Evolutionary conservation across 192 early-diverging fungal species (phyloP).

Genomic region (Glomus cerebriforme): DNA sequence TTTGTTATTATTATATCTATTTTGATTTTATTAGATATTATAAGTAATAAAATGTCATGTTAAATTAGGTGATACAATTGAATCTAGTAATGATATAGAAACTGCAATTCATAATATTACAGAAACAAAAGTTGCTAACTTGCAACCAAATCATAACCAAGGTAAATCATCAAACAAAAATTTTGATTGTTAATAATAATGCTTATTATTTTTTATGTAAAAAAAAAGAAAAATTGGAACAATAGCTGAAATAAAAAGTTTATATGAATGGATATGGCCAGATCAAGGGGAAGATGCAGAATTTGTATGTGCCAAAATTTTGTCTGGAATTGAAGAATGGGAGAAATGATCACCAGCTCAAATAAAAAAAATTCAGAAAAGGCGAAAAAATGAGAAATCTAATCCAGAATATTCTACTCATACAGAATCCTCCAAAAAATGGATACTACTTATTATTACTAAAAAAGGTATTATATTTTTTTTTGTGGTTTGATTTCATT

Average conservation of each 20-base stretch:
- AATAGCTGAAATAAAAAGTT: not conserved
- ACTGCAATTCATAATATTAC: not conserved
- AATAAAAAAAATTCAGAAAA: too few relatives aligned
- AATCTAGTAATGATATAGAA: not conserved
- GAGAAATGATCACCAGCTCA: too few relatives aligned
- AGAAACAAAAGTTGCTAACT: not conserved
- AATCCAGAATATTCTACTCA: too few relatives aligned
- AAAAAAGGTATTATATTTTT: not conserved
- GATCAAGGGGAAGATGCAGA: not conserved
- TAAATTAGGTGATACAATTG: not conserved
- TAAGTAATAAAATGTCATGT: not conserved
- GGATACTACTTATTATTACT: not conserved
- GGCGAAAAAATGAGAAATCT: too few relatives aligned
- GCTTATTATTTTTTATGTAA: not conserved
- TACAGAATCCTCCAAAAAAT: not conserved
- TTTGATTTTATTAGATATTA: not conserved
- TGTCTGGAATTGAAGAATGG: too few relatives aligned
- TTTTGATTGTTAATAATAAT: not conserved
- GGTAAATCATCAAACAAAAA: not conserved
- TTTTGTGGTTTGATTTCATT: not conserved
- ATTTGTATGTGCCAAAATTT: too few relatives aligned
- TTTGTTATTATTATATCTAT: too few relatives aligned
- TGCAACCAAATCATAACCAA: not conserved
- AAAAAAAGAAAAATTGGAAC: not conserved
- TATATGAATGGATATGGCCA: too few relatives aligned